phyloP scores from a whole-genome alignment of 2,329 filamentous ascomycete species.

The Aspergillus hiratsukae region DNA sequence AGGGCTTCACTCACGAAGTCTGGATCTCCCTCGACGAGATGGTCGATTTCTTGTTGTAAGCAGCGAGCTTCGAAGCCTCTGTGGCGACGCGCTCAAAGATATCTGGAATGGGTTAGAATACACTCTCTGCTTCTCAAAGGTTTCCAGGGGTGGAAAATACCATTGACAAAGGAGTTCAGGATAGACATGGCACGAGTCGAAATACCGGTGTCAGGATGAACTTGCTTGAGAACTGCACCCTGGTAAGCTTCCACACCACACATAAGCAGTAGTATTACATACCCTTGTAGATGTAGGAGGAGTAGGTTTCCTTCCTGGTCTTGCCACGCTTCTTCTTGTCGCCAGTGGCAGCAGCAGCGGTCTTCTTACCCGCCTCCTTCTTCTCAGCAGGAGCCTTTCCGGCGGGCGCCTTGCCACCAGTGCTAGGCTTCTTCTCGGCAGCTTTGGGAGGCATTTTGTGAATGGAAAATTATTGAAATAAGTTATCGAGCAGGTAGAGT shows the following conservation, averaged over 20 bases:
- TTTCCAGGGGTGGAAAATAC: conserved; percentile 50
- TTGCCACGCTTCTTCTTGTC: conserved; percentile 99
- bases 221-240: conserved; percentile 90
- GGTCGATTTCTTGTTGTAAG: conserved; percentile 99
- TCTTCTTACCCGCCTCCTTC: conserved; percentile 99
- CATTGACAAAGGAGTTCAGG: conserved; percentile 99
- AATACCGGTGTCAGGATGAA: conserved; percentile 99
- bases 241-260: conserved; percentile 17
- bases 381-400: conserved; percentile 84
- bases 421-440: conserved; percentile 94
- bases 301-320: conserved; percentile 99
- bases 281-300: conserved; percentile 99
- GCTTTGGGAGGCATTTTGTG: conserved; percentile 91
- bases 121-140: neutral
- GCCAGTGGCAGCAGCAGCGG: conserved; percentile 71
- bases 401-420: conserved; percentile 85
- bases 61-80: conserved; percentile 96
- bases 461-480: conserved; percentile 24
- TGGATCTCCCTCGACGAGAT: conserved; percentile 99
- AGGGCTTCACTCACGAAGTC: conserved; percentile 64
- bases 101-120: conserved; percentile 51
- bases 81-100: conserved; percentile 99
- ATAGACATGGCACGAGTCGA: conserved; percentile 99
- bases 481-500: neutral
- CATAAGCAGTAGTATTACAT: conserved; percentile 29